Evolutionary conservation across 1,139 yeast species (phyloP).

Genomic region (Pichia sp.): DNA sequence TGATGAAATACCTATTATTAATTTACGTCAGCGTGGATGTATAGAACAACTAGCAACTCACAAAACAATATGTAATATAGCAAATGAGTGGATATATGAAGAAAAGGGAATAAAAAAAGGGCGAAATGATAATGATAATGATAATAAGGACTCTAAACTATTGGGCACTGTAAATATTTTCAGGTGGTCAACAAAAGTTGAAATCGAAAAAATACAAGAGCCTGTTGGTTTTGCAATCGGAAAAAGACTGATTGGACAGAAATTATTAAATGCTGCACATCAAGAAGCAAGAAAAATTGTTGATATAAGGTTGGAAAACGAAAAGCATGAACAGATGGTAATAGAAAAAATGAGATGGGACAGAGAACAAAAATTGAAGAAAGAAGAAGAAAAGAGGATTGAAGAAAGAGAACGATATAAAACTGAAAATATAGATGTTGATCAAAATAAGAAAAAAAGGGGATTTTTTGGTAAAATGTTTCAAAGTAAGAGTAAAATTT

Average conservation of each 20-base stretch:
- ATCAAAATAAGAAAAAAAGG: slow-evolving; percentile 4
- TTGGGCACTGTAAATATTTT: slow-evolving; percentile 8
- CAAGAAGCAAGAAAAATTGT: slow-evolving; percentile 11
- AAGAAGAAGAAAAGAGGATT: slow-evolving; percentile 9
- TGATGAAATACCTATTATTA: slow-evolving; percentile 3
- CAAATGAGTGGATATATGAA: slow-evolving; percentile 21
- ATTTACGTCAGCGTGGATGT: slow-evolving; percentile 19
- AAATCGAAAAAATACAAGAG: background rate
- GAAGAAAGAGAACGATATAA: slow-evolving; percentile 14
- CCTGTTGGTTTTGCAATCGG: background rate
- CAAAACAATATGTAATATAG: slow-evolving; percentile 11
- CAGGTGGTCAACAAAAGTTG: slow-evolving; percentile 14
- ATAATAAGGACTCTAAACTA: background rate
- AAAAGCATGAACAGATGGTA: slow-evolving; percentile 6
- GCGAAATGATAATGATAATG: background rate
- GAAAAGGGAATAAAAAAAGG: slow-evolving; percentile 17
- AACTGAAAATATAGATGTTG: background rate
- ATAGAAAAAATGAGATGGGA: slow-evolving; percentile 10
- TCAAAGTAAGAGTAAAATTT: slow-evolving; percentile 18
- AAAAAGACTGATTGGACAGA: slow-evolving; percentile 6
- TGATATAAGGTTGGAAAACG: slow-evolving; percentile 11
- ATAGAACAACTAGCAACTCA: slow-evolving; percentile 11
- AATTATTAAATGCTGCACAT: slow-evolving; percentile 11
- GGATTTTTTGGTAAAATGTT: slow-evolving; percentile 15
- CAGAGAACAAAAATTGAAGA: slow-evolving; percentile 13